A percentile compares a stretch with the other conserved stretches of the same genome.
Conservation (phyloP, 2,329 filamentous ascomycete species). For the Leptographium wingfieldii region DNA sequence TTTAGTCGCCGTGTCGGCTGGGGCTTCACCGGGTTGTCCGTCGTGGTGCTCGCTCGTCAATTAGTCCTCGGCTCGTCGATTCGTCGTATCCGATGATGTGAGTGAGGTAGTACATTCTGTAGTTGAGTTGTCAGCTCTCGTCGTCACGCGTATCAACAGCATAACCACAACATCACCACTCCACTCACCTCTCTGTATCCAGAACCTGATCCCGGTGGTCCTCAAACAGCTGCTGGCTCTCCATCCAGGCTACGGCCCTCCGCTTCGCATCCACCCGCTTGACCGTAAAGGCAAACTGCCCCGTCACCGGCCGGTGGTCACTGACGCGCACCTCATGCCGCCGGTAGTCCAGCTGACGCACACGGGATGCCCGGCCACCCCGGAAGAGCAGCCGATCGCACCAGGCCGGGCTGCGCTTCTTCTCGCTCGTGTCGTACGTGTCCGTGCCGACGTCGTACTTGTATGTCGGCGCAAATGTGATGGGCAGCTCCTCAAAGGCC, state of each 20-base stretch:
- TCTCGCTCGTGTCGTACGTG: conserved; percentile 87
- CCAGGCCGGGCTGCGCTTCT: conserved; percentile 89
- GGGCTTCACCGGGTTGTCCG: conserved; percentile 14
- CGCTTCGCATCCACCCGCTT: conserved; percentile 65
- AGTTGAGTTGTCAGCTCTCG: neutral
- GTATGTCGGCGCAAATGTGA: conserved; percentile 90
- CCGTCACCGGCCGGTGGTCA: conserved; percentile 88
- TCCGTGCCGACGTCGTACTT: conserved; percentile 97
- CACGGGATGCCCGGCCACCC: conserved; percentile 47
- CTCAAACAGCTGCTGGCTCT: conserved; percentile 63
- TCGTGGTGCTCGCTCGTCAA: conserved; percentile 26
- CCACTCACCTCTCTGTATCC: conserved; percentile 63
- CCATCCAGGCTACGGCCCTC: conserved; percentile 55
- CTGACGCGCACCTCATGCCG: conserved; percentile 83
- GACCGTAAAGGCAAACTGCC: conserved; percentile 66
- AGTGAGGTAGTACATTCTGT: conserved; percentile 37
- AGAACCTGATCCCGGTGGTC: conserved; percentile 56
- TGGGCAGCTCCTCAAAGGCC: conserved; percentile 80
- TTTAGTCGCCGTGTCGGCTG: conserved; percentile 13
- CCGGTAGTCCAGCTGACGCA: conserved; percentile 78
- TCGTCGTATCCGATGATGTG: conserved; percentile 41
- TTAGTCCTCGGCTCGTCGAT: conserved; percentile 33
- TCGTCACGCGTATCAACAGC: no score
- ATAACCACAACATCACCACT: no score
- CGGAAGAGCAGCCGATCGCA: conserved; percentile 88